Conservation (phyloP, 192 early-diverging fungal genomes). For the Coemansia sp. region DNA sequence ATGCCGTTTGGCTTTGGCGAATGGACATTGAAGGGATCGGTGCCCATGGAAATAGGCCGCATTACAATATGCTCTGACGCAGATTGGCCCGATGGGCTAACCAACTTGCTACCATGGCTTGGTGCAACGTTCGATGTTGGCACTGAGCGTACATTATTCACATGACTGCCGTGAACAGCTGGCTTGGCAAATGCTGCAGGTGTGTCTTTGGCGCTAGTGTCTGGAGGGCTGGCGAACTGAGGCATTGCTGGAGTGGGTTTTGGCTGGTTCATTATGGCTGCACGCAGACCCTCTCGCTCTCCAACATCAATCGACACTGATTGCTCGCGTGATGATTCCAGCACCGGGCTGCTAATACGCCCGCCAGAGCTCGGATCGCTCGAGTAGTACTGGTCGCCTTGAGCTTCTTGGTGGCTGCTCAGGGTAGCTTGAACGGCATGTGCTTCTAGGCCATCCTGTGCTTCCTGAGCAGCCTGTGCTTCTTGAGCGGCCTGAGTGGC, state of each 20-base stretch:
- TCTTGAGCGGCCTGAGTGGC: neutral
- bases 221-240: neutral
- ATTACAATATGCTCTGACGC: constrained; percentile 39
- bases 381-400: constrained; percentile 16
- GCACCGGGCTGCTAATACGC: constrained; percentile 27
- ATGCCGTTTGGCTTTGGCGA: neutral
- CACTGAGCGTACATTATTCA: neutral
- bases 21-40: neutral
- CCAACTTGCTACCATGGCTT: neutral
- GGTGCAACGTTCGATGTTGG: neutral
- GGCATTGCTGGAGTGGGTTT: neutral
- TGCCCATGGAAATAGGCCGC: constrained; percentile 36
- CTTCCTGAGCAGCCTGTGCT: no score
- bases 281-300: constrained; percentile 4
- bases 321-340: constrained; percentile 35
- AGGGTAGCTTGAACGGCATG: neutral
- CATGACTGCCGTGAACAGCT: neutral
- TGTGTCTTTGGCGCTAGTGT: neutral
- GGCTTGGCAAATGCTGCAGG: neutral
- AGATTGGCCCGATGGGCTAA: constrained; percentile 20
- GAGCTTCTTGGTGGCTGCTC: neutral
- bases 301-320: constrained; percentile 38
- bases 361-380: constrained; percentile 26
- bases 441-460: no score
- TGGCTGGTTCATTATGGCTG: neutral